These are phyloP conservation scores for Gaeumannomyces tritici DNA, from an alignment of 2,329 filamentous ascomycete species.

Conservation along the genomic window DNA sequence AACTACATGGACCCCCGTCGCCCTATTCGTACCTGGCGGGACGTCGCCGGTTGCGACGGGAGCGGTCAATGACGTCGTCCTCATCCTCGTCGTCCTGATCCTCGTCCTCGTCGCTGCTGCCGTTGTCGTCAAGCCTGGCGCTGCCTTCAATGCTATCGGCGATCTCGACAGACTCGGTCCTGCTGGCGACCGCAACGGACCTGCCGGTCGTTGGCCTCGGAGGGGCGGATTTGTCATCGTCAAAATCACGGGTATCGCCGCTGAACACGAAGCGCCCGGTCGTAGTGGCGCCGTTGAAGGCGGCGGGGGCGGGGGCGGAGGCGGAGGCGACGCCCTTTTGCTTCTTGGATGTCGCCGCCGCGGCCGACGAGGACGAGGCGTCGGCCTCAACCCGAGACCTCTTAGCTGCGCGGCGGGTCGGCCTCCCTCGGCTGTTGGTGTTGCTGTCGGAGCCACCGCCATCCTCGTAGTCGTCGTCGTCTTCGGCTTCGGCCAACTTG, in stretches of 20 bases:
- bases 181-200: not conserved
- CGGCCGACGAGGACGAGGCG: not conserved
- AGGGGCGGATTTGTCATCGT: not conserved
- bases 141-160: not conserved
- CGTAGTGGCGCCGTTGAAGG: not conserved
- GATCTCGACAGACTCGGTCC: not conserved
- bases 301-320: not conserved
- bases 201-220: not conserved
- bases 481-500: constrained; percentile 3
- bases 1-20: too few species aligned
- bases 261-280: not conserved
- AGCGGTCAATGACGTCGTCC: constrained; percentile 1
- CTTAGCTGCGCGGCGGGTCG: not conserved
- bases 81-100: constrained; percentile 1
- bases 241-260: not conserved
- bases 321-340: not conserved
- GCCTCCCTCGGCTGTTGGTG: not conserved
- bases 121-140: not conserved
- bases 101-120: not conserved
- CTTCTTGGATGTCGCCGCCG: not conserved
- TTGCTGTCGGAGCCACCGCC: constrained; percentile 1
- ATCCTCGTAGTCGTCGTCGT: constrained; percentile 2
- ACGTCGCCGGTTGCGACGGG: not conserved
- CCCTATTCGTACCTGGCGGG: not conserved
- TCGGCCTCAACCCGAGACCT: not conserved